Evolutionary conservation across 192 early-diverging fungal genomes (phyloP).

Genomic region (Umbelopsis vinacea): DNA sequence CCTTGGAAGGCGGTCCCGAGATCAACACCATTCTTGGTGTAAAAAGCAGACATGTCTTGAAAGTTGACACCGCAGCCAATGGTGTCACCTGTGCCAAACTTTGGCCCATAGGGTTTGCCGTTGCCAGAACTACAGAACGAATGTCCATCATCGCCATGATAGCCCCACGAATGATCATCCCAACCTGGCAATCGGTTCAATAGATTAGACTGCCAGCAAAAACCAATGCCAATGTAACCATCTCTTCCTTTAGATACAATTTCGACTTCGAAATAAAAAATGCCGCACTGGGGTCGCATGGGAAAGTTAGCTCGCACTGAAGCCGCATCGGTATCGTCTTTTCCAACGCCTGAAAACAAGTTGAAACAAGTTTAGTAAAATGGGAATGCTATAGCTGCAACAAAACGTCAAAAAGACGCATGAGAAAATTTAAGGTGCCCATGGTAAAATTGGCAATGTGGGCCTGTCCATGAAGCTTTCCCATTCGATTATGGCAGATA

Average conservation of each 20-base stretch:
- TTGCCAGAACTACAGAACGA: constrained; percentile 76
- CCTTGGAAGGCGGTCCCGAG: constrained; percentile 34
- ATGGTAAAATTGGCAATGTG: constrained; percentile 24
- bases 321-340: constrained; percentile 79
- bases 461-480: too few species aligned
- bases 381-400: constrained; percentile 20
- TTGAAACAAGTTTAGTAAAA: background rate
- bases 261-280: constrained; percentile 92
- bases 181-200: constrained; percentile 86
- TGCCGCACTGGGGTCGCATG: constrained; percentile 83
- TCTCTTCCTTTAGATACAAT: constrained; percentile 86
- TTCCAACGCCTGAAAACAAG: constrained; percentile 61
- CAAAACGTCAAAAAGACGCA: constrained; percentile 20
- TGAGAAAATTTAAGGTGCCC: constrained; percentile 9
- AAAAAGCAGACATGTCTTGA: constrained; percentile 75
- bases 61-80: constrained; percentile 96
- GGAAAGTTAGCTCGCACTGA: constrained; percentile 78
- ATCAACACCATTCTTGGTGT: constrained; percentile 89
- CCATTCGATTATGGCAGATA: background rate
- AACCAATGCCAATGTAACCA: constrained; percentile 94
- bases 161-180: constrained; percentile 91
- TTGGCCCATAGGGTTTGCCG: constrained; percentile 84
- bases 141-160: constrained; percentile 96
- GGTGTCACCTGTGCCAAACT: constrained; percentile 86
- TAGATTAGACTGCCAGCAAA: constrained; percentile 58